Conservation (phyloP, 768 basidiomycete genomes). For the Macrocybe gigantea region DNA sequence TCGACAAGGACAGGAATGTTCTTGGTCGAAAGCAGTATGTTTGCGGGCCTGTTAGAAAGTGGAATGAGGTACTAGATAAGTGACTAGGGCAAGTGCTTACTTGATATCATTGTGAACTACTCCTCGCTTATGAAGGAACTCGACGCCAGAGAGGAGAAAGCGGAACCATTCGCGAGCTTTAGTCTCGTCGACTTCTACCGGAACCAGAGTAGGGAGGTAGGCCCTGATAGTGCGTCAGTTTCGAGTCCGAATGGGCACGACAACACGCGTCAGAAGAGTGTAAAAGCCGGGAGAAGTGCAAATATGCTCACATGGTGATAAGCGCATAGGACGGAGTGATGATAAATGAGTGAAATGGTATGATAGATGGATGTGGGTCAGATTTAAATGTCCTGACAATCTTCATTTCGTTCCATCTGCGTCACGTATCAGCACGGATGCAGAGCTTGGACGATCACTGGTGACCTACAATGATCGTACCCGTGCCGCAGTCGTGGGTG, state of each 20-base stretch:
- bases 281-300: not conserved
- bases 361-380: conserved; percentile 87
- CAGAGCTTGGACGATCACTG: not conserved
- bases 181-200: conserved; percentile 79
- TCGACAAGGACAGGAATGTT: conserved; percentile 88
- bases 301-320: conserved; percentile 74
- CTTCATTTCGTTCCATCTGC: conserved; percentile 98
- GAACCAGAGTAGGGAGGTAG: conserved; percentile 78
- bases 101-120: conserved; percentile 95
- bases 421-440: conserved; percentile 2
- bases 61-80: conserved; percentile 1
- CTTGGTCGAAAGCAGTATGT: conserved; percentile 78
- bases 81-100: conserved; percentile 34
- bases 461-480: conserved; percentile 75
- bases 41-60: conserved; percentile 62
- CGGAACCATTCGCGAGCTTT: conserved; percentile 80
- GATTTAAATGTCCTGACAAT: conserved; percentile 80
- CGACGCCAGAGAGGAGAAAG: conserved; percentile 74
- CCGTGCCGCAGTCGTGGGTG: conserved; percentile 81
- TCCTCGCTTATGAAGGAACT: conserved; percentile 78
- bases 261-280: conserved; percentile 12
- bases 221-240: conserved; percentile 47
- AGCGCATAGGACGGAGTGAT: conserved; percentile 88
- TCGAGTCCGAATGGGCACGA: conserved; percentile 3
- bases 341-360: conserved; percentile 91